Conservation (phyloP, 1,284 basidiomycete species). For the Microbotryum lychnidis-dioicae region DNA sequence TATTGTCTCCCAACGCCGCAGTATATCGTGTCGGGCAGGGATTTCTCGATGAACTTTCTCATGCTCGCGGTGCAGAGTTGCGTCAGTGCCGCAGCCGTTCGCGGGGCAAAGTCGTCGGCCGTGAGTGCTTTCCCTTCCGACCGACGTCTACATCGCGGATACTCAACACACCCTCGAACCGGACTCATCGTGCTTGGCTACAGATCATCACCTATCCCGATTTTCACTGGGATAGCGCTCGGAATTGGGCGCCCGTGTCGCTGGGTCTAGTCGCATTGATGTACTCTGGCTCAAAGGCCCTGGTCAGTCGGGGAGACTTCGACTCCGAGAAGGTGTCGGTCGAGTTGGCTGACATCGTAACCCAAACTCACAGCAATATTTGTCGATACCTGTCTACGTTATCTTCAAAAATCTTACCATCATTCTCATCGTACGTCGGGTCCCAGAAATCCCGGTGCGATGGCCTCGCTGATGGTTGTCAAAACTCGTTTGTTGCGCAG, state of each 20-base stretch:
- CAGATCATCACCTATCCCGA: constrained; percentile 1
- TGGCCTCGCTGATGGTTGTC: too few relatives aligned
- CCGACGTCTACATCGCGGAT: constrained; percentile 16
- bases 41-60: constrained; percentile 97
- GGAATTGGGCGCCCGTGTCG: background rate
- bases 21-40: constrained; percentile 87
- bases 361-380: constrained; percentile 29
- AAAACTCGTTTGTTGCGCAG: constrained; percentile 41
- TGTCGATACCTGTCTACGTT: constrained; percentile 46
- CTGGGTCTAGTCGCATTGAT: constrained; percentile 2
- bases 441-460: too few relatives aligned
- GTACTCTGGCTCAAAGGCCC: constrained; percentile 1
- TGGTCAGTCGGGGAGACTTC: background rate
- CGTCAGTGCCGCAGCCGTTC: constrained; percentile 76
- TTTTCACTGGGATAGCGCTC: background rate
- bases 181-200: background rate
- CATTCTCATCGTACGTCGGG: constrained; percentile 71
- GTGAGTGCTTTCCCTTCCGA: constrained; percentile 9
- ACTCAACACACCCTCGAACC: background rate
- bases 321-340: background rate
- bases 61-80: constrained; percentile 81
- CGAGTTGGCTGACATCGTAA: background rate
- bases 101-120: constrained; percentile 62
- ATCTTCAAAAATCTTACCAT: constrained; percentile 99
- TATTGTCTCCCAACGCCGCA: constrained; percentile 37